Evolutionary conservation across 805 yeast genomes (phyloP).

Genomic region (Citeromyces matritensis): DNA sequence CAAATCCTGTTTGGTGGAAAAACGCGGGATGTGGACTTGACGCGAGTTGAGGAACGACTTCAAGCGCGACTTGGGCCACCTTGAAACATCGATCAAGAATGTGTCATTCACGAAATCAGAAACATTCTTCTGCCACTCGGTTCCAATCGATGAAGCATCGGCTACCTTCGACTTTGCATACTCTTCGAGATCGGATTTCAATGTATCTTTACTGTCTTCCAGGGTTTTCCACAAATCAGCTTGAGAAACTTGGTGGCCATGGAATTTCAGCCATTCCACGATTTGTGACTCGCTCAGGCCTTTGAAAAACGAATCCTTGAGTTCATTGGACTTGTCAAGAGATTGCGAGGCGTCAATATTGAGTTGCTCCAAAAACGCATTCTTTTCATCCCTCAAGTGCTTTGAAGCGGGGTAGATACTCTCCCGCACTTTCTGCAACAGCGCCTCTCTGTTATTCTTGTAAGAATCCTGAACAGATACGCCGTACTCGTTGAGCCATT

Average conservation of each 20-base stretch:
- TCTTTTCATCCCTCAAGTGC: slow-evolving; percentile 13
- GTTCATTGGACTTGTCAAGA: slow-evolving; percentile 20
- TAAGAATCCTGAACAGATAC: slow-evolving; percentile 10
- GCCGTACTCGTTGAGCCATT: slow-evolving; percentile 32
- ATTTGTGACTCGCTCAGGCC: slow-evolving; percentile 40
- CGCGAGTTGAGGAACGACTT: slow-evolving; percentile 24
- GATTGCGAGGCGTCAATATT: slow-evolving; percentile 18
- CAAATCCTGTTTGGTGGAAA: slow-evolving; percentile 23
- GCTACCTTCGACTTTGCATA: slow-evolving; percentile 13
- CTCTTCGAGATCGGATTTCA: slow-evolving; percentile 21
- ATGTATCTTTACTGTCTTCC: slow-evolving; percentile 13
- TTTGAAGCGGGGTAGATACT: slow-evolving; percentile 26
- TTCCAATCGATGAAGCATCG: slow-evolving; percentile 10
- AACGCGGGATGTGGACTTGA: slow-evolving; percentile 19
- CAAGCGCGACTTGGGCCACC: slow-evolving; percentile 30
- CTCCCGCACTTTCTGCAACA: slow-evolving; percentile 27
- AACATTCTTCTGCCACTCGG: background rate
- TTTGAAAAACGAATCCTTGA: slow-evolving; percentile 28
- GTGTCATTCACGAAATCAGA: slow-evolving; percentile 23
- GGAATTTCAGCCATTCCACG: slow-evolving; percentile 34
- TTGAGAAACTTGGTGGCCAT: slow-evolving; percentile 22
- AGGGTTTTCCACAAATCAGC: slow-evolving; percentile 20
- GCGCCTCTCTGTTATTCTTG: slow-evolving; percentile 23
- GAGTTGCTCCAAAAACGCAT: slow-evolving; percentile 23
- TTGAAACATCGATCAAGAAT: slow-evolving; percentile 26